Conservation (phyloP, 768 basidiomycete genomes). For the Pleurotus cornucopiae region DNA sequence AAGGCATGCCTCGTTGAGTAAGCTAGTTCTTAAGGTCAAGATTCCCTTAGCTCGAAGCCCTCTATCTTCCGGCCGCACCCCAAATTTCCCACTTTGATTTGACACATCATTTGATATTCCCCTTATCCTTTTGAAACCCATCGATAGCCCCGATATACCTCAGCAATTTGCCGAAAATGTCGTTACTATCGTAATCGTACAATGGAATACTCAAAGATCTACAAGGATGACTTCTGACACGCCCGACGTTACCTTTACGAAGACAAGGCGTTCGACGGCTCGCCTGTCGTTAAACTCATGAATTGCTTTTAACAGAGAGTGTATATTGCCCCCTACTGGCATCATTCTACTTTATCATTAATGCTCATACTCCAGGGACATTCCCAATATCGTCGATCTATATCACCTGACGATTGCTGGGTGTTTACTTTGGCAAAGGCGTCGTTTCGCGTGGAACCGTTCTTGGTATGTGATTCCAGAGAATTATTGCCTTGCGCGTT, state of each 20-base stretch:
- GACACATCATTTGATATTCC: constrained; percentile 79
- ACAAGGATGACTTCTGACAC: constrained; percentile 83
- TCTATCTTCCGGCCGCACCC: too few relatives aligned
- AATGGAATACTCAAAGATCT: constrained; percentile 95
- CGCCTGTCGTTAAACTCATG: constrained; percentile 93
- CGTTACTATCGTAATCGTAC: constrained; percentile 77
- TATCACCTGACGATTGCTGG: constrained; percentile 94
- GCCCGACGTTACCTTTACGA: constrained; percentile 87
- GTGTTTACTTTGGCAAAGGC: constrained; percentile 81
- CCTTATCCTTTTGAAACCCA: constrained; percentile 96
- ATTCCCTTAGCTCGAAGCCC: too few relatives aligned
- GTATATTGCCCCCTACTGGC: background rate
- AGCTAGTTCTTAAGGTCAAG: constrained; percentile 94
- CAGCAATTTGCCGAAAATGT: constrained; percentile 93
- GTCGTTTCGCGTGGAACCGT: constrained; percentile 87
- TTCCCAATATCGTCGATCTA: constrained; percentile 84
- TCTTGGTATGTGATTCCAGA: constrained; percentile 34
- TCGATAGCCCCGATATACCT: constrained; percentile 96
- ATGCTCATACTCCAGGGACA: constrained; percentile 66
- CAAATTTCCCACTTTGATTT: constrained; percentile 89
- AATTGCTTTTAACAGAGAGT: constrained; percentile 93
- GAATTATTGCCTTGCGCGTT: too few relatives aligned
- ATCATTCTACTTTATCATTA: background rate
- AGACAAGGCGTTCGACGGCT: constrained; percentile 77
- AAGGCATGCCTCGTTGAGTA: constrained; percentile 55